phyloP scores from a whole-genome alignment of 2,329 filamentous ascomycete genomes.

The Penicillium sp. region DNA sequence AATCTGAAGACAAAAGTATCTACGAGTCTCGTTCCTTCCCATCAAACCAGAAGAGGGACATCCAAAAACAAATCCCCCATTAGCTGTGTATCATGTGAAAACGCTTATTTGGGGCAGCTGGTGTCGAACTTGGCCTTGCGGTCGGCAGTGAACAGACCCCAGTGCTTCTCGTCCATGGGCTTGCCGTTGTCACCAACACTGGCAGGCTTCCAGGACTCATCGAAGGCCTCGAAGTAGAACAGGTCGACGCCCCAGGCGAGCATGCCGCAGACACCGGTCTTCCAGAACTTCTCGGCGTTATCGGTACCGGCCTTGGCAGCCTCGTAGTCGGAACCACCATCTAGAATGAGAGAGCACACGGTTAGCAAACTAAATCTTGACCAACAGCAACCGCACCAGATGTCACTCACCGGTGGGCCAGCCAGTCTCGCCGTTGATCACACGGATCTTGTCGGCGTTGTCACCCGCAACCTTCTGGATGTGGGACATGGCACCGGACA shows the following conservation, averaged over 20 bases:
- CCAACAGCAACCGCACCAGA: neutral
- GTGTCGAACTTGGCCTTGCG: constrained; percentile 60
- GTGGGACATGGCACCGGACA: constrained; percentile 63
- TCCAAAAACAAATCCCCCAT: neutral
- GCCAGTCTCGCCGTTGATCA: constrained; percentile 70
- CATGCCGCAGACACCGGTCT: constrained; percentile 64
- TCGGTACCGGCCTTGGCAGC: constrained; percentile 60
- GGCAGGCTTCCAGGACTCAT: constrained; percentile 71
- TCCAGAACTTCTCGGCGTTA: constrained; percentile 63
- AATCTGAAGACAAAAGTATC: constrained; percentile 15
- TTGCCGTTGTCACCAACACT: constrained; percentile 65
- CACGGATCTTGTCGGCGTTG: constrained; percentile 56
- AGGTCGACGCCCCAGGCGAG: constrained; percentile 67
- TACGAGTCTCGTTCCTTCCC: neutral
- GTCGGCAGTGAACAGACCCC: constrained; percentile 67
- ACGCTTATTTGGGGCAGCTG: constrained; percentile 43
- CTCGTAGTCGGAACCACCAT: constrained; percentile 63
- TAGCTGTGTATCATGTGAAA: constrained; percentile 4
- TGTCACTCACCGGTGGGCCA: constrained; percentile 60
- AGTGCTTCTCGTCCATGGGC: constrained; percentile 65
- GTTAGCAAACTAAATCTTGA: neutral
- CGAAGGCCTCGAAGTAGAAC: constrained; percentile 74
- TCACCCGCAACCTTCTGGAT: constrained; percentile 62
- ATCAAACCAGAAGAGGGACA: neutral
- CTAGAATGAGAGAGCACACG: constrained; percentile 15